Evolutionary conservation across 2,329 filamentous ascomycete genomes (phyloP).

Genomic region (Aureobasidium sp.): DNA sequence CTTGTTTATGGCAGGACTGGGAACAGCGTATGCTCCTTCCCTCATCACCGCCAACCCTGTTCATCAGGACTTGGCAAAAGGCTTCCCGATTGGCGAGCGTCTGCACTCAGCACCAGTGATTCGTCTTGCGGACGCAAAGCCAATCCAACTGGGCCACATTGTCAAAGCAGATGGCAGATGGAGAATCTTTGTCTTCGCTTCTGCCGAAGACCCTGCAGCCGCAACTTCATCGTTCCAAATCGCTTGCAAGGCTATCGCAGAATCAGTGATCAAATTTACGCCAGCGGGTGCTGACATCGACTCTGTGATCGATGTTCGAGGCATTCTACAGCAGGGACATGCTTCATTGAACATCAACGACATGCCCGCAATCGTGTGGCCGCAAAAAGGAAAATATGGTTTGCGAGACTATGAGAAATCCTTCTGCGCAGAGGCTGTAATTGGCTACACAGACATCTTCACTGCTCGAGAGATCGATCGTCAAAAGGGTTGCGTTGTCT

Average conservation of each 20-base stretch:
- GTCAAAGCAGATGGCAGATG: slow-evolving; percentile 48
- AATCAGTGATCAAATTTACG: slow-evolving; percentile 28
- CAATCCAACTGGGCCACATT: slow-evolving; percentile 44
- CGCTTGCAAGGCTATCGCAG: slow-evolving; percentile 15
- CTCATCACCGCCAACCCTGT: slow-evolving; percentile 32
- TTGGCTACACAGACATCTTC: slow-evolving; percentile 40
- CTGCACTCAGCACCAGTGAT: slow-evolving; percentile 52
- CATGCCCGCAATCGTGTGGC: slow-evolving; percentile 38
- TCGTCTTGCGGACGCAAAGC: slow-evolving; percentile 52
- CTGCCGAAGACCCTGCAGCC: slow-evolving; percentile 26
- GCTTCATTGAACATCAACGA: slow-evolving; percentile 9
- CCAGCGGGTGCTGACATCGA: slow-evolving; percentile 34
- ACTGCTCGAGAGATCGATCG: slow-evolving; percentile 52
- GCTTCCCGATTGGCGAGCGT: slow-evolving; percentile 40
- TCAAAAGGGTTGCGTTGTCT: slow-evolving; percentile 50
- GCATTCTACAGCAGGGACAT: slow-evolving; percentile 26
- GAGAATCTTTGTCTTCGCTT: slow-evolving; percentile 45
- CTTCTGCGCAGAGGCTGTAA: slow-evolving; percentile 41
- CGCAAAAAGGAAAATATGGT: slow-evolving; percentile 32
- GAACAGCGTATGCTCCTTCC: slow-evolving; percentile 48
- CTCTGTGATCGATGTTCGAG: slow-evolving; percentile 48
- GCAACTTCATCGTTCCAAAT: background rate
- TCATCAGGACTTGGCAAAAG: slow-evolving; percentile 31
- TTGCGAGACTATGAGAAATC: slow-evolving; percentile 35
- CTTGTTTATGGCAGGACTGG: slow-evolving; percentile 44